These are phyloP conservation scores for Tirmania nivea DNA, from an alignment of 495 filamentous ascomycete genomes.

Conservation along the genomic window DNA sequence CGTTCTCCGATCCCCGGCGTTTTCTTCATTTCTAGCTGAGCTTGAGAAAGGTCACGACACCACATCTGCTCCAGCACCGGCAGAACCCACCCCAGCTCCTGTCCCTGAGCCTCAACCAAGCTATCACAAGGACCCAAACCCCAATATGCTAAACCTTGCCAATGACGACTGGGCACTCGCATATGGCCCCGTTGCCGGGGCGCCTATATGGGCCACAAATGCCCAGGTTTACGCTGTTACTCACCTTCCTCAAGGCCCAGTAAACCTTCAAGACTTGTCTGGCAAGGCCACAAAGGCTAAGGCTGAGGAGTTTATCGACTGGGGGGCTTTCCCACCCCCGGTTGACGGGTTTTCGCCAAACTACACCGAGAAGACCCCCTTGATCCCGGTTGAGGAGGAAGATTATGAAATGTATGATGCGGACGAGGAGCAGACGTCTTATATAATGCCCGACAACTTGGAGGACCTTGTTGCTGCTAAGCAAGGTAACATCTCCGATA, in stretches of 20 bases:
- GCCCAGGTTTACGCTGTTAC: conserved; percentile 64
- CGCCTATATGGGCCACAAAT: conserved; percentile 26
- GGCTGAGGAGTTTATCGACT: conserved; percentile 4
- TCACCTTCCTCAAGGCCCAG: conserved; percentile 46
- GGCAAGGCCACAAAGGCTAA: conserved; percentile 32
- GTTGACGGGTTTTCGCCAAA: conserved; percentile 18
- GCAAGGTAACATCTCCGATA: conserved; percentile 5
- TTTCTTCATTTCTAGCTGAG: conserved; percentile 59
- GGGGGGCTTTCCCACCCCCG: conserved; percentile 12
- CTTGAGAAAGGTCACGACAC: conserved; percentile 32
- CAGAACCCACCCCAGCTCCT: conserved; percentile 12
- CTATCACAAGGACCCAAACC: conserved; percentile 37
- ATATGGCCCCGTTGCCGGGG: conserved; percentile 2
- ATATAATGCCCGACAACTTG: conserved; percentile 16
- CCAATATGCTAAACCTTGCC: conserved; percentile 25
- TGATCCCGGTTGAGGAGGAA: not conserved
- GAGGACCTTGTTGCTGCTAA: conserved; percentile 11
- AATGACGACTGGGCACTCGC: conserved; percentile 16
- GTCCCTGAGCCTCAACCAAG: conserved; percentile 15
- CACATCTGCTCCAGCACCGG: conserved; percentile 24
- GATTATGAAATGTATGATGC: conserved; percentile 14
- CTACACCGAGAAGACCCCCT: conserved; percentile 7
- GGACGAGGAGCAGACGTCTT: conserved; percentile 2
- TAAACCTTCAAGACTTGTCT: conserved; percentile 40
- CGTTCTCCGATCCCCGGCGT: conserved; percentile 68